Evolutionary conservation across 345 rosid genomes (phyloP).

Genomic region (Erysimum cheiranthoides): DNA sequence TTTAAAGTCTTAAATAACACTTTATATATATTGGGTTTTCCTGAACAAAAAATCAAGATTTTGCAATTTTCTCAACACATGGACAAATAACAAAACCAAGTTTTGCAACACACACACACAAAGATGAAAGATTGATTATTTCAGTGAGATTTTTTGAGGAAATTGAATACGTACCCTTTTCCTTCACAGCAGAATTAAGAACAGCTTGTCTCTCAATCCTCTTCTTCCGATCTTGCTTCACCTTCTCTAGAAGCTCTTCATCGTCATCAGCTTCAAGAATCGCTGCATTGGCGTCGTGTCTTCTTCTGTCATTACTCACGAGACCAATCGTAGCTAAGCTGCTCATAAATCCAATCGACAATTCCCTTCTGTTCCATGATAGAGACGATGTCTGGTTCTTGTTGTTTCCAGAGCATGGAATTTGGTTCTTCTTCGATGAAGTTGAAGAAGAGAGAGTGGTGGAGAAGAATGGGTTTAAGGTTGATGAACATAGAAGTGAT

Average conservation of each 20-base stretch:
- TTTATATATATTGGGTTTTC: background rate
- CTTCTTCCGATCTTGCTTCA: constrained; percentile 81
- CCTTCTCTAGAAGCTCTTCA: constrained; percentile 84
- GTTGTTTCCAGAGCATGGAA: constrained; percentile 47
- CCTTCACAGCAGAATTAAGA: constrained; percentile 69
- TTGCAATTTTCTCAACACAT: background rate
- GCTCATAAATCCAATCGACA: constrained; percentile 59
- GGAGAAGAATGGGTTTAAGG: constrained; percentile 30
- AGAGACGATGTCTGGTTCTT: constrained; percentile 46
- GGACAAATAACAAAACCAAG: constrained; percentile 1
- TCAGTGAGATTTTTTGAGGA: background rate
- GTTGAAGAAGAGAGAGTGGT: constrained; percentile 28
- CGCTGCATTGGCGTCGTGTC: constrained; percentile 65
- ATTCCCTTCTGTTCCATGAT: constrained; percentile 55
- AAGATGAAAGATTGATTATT: constrained; percentile 12
- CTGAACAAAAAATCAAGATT: background rate
- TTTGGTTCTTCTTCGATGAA: constrained; percentile 24
- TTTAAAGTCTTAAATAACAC: background rate
- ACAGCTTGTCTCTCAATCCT: constrained; percentile 86
- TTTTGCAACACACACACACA: background rate
- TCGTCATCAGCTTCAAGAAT: constrained; percentile 94
- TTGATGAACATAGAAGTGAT: constrained; percentile 36
- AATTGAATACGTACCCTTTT: constrained; percentile 59
- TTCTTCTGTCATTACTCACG: constrained; percentile 36
- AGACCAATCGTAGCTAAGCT: constrained; percentile 54